Base-by-base conservation (phyloP, 768 basidiomycete genomes). In the Naganishia kalamii region DNA sequence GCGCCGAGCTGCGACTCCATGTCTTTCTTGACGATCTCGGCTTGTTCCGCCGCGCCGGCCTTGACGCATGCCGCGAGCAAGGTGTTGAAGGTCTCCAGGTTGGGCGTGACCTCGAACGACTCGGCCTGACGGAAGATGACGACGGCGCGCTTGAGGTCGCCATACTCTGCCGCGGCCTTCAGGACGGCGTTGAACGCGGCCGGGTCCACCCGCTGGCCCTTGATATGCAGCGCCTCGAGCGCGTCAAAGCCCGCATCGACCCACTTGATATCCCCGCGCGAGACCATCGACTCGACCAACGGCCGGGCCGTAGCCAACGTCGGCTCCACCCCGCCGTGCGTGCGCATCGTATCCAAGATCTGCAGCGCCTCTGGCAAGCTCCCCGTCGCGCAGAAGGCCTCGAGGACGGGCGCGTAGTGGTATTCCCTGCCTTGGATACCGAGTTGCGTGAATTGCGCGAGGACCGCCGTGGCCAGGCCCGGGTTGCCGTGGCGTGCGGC, bases 361-460 rank as follows among this genome's bases (percentile, higher is more conserved):
- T 80, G 73, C 54, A 92, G 77, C 0, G 88, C 89, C 35, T 88
- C 85, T 57, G 84, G 82, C 46, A 89, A 70, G 46, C 84, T 80
- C 0, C 80, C 80, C 29, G 81, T 82, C 15, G 80, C 82, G 75
- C 84, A 84, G 70, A 87, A 85, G 0, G 89, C 85, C 72, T 91
- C 88, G 32, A 92, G 79, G 23, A 92, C 77, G 2, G 89, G 85
- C 0, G 88, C 84, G 70, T 89, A 85, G 73, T 93, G 91, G 71
- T 87, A 78, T 73, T 92, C 90, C 71, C 81, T 73, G 78, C 83
- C 81, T 49, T 80, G 73, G 15, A 84, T 76, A 17, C 82, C 81
- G 8, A 83, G 76, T 11, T 67, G 59, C 48, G 83, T 81, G 41
- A 93, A 79, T 7, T 82, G 78, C 1, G 81, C 83, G 44, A 92